phyloP scores from a whole-genome alignment of 1,284 basidiomycete genomes.

The Malassezia pachydermatis region DNA sequence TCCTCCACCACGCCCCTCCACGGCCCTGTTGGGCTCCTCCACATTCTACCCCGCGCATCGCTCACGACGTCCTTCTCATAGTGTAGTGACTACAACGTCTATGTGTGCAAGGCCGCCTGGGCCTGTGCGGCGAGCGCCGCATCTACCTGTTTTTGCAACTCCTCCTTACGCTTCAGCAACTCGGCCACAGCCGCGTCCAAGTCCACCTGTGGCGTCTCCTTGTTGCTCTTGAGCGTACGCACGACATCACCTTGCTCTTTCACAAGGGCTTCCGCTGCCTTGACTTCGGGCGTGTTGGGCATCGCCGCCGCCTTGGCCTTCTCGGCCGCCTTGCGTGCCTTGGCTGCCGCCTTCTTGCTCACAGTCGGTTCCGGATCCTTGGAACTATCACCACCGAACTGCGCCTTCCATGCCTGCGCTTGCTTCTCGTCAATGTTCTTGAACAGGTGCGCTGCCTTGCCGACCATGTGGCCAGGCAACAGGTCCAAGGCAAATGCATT shows the following conservation, averaged over 20 bases:
- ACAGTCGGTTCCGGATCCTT: constrained; percentile 30
- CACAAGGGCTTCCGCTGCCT: constrained; percentile 27
- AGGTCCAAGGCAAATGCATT: constrained; percentile 61
- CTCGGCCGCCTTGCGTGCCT: constrained; percentile 40
- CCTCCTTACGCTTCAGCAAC: constrained; percentile 21
- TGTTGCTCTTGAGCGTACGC: constrained; percentile 26
- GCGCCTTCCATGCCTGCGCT: constrained; percentile 68
- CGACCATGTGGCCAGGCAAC: constrained; percentile 72
- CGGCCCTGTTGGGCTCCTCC: too few relatives aligned
- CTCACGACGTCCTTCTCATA: too few relatives aligned
- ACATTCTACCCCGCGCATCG: too few relatives aligned
- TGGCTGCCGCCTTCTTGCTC: constrained; percentile 43
- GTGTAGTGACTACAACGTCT: too few relatives aligned
- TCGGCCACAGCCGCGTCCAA: constrained; percentile 20
- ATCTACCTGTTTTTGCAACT: constrained; percentile 3
- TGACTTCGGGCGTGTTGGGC: constrained; percentile 28
- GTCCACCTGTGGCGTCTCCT: constrained; percentile 8
- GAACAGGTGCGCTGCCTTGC: constrained; percentile 80
- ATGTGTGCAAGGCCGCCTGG: neutral
- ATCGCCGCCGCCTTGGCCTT: constrained; percentile 25
- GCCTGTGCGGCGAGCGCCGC: constrained; percentile 16
- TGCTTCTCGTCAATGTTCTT: constrained; percentile 85
- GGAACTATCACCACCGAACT: constrained; percentile 62
- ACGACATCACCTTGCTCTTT: constrained; percentile 31
- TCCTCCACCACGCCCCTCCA: too few relatives aligned